phyloP scores from a whole-genome alignment of 108 stramenopile genomes.

The Cyclostephanos tholiformis region DNA sequence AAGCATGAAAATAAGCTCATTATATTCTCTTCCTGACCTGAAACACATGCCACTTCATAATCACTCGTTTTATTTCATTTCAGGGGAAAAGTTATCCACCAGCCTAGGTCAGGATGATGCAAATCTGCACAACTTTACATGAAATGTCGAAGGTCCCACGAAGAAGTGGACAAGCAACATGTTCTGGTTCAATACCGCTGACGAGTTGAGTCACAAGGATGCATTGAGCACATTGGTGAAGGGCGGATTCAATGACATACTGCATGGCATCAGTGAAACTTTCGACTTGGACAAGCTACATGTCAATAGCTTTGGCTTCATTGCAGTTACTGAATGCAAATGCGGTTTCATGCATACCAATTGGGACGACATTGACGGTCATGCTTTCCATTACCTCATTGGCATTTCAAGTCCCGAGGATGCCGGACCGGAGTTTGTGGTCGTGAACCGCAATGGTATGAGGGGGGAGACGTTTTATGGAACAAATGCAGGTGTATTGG shows the following conservation, averaged over 20 bases:
- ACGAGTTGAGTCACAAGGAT: constrained; percentile 57
- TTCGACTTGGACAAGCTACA: constrained; percentile 59
- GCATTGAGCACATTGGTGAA: constrained; percentile 51
- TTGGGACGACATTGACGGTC: constrained; percentile 55
- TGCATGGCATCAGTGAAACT: constrained; percentile 55
- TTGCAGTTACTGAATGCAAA: constrained; percentile 57
- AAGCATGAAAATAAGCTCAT: too few species aligned
- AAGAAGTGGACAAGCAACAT: constrained; percentile 74
- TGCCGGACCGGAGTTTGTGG: constrained; percentile 64
- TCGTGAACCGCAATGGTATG: constrained; percentile 11
- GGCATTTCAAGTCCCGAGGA: constrained; percentile 55
- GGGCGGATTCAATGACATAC: constrained; percentile 66
- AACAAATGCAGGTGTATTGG: not conserved
- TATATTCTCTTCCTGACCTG: too few species aligned
- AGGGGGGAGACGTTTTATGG: constrained; percentile 7
- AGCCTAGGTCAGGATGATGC: too few species aligned
- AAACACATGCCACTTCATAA: too few species aligned
- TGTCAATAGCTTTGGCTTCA: constrained; percentile 63
- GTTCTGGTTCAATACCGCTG: constrained; percentile 65
- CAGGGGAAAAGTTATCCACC: too few species aligned
- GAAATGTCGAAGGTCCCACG: constrained; percentile 53
- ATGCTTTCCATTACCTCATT: constrained; percentile 65
- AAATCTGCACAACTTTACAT: constrained; percentile 42
- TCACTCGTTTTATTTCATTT: too few species aligned
- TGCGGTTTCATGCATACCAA: constrained; percentile 64